Evolutionary conservation across 2,329 filamentous ascomycete genomes (phyloP).

Genomic region (Cercospora nicotianae): DNA sequence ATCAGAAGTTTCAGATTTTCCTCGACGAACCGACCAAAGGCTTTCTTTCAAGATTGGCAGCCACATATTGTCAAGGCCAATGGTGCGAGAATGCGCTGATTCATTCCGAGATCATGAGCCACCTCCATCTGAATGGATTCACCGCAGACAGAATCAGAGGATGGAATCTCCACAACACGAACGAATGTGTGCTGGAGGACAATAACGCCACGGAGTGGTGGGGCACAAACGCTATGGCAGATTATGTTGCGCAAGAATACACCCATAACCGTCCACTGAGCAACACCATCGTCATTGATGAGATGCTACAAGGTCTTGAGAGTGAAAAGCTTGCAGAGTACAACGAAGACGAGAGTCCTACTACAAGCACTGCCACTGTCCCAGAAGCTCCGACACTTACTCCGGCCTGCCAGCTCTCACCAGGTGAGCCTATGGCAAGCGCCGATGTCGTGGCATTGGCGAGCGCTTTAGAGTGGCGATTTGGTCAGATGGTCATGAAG

Average conservation of each 20-base stretch:
- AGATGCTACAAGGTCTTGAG: conserved; percentile 5
- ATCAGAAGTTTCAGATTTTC: neutral
- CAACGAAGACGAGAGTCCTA: neutral
- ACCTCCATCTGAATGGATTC: neutral
- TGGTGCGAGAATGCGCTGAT: conserved; percentile 5
- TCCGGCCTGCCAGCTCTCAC: neutral
- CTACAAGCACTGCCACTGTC: neutral
- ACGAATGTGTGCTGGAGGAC: neutral
- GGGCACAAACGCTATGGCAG: conserved; percentile 2
- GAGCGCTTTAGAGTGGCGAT: neutral
- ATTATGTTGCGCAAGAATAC: conserved; percentile 1
- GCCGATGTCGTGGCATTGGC: neutral
- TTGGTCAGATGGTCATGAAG: conserved; percentile 3
- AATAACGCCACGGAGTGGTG: conserved; percentile 2
- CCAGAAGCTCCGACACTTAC: conserved; percentile 6
- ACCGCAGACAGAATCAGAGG: neutral
- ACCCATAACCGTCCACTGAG: neutral
- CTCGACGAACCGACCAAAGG: neutral
- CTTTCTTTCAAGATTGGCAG: neutral
- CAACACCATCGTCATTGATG: conserved; percentile 2
- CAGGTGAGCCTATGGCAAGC: neutral
- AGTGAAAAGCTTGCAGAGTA: conserved; percentile 7
- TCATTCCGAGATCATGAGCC: neutral
- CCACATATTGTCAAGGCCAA: neutral
- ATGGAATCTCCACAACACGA: neutral